These are phyloP conservation scores for Aegilops tauschii DNA, from an alignment of 176 grass and related monocot species.

Conservation along the genomic window DNA sequence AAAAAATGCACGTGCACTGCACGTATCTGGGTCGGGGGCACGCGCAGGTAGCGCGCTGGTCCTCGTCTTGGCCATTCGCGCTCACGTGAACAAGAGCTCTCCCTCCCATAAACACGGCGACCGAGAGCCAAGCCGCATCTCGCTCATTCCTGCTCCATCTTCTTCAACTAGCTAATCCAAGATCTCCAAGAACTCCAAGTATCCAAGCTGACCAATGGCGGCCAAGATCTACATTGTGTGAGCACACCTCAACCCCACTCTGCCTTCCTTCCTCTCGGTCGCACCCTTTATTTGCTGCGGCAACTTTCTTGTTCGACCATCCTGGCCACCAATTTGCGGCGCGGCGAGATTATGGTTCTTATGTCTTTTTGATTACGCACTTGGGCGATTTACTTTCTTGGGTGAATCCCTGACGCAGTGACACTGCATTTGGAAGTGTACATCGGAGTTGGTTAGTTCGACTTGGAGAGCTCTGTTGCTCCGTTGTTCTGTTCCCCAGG, in stretches of 20 bases:
- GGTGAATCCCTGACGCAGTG: background rate
- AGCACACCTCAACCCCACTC: background rate
- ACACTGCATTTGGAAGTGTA: background rate
- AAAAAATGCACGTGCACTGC: background rate
- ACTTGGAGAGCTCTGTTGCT: background rate
- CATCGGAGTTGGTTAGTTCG: background rate
- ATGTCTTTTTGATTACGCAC: background rate
- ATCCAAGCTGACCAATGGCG: background rate
- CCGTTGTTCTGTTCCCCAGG: background rate
- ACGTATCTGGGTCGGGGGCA: background rate
- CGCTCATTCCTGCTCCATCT: background rate
- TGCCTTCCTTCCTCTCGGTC: background rate
- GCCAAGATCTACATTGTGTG: conserved; percentile 43
- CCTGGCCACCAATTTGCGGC: background rate
- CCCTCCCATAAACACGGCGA: background rate
- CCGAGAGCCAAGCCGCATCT: background rate
- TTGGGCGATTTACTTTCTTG: background rate
- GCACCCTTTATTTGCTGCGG: background rate
- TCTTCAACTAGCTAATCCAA: background rate
- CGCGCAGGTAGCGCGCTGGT: background rate
- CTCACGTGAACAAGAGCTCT: background rate
- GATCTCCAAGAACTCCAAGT: background rate
- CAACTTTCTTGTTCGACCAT: background rate
- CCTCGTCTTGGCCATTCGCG: background rate
- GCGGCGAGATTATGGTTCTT: too few relatives aligned